Base-by-base conservation (phyloP, 176 grass and related monocot species). In the Carex cristatella region DNA sequence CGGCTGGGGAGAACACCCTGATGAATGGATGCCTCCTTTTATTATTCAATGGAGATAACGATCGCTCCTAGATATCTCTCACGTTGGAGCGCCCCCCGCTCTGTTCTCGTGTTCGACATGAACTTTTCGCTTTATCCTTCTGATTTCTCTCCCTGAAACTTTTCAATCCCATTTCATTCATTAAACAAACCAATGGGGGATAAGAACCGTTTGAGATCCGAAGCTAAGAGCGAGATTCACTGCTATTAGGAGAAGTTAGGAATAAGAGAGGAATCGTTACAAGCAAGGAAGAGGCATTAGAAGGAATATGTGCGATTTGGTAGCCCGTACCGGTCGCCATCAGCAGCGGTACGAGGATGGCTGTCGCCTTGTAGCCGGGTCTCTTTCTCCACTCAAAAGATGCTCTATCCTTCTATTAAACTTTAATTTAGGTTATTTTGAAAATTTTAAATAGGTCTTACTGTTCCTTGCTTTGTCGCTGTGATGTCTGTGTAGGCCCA, bases 261-360 rank as follows among this genome's bases (percentile, higher is more conserved):
- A 42, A 70, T 65, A 70, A 69, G 32, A 15, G 32, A 69, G 31
- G 10, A 69, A 38, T 16, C 38, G 12, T 33, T 33, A 13, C 12
- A 16, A 15, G 33, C 31, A 69, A 32, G 5, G 65, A 68, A 33
- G 31, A 10, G 35, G 66, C 37, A 38, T 38, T 68, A 10, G 32
- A 32, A 69, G 30, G 55, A 67, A 70, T 51, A 98, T 98, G 95
- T 93, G 95, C 85, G 95, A 98, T 91, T 85, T 98, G 75, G 93
- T 98, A 79, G 95, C 95, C 68, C 95, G 95, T 86, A 98, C 95
- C 84, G 95, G 95, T 70, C 91, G 95, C 66, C 95, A 98, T 84
- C 95, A 98, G 89, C 95, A 98, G 89, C 95, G 95, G 61, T 98
- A 98, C 80, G 88, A 94, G 83, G 95, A 83, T 61, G 91, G 93